phyloP scores from a whole-genome alignment of 352 stramenopile species.

The Globisporangium paddicum region DNA sequence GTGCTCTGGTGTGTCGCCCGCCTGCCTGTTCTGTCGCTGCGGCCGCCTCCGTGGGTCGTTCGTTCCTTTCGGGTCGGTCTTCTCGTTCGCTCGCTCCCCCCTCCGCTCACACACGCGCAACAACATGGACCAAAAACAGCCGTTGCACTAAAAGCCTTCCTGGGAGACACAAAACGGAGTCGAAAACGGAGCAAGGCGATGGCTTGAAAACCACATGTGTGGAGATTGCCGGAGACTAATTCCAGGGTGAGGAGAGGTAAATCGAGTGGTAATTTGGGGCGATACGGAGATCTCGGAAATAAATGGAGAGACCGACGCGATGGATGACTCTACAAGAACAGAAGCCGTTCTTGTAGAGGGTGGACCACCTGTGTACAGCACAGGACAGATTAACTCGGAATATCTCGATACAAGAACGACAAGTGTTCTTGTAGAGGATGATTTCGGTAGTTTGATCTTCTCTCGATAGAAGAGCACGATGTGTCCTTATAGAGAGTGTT shows the following conservation, averaged over 20 bases:
- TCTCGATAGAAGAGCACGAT: neutral
- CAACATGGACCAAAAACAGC: neutral
- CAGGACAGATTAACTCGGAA: neutral
- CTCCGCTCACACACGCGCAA: constrained; percentile 3
- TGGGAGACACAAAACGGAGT: neutral
- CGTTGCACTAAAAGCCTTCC: neutral
- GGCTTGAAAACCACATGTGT: no score
- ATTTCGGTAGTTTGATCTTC: no score
- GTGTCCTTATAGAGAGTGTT: neutral
- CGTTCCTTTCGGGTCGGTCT: constrained; percentile 7
- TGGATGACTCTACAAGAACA: no score
- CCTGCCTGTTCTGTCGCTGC: neutral
- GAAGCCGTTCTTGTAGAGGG: neutral
- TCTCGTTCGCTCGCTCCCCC: constrained; percentile 10
- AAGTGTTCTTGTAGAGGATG: neutral
- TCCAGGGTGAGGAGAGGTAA: neutral
- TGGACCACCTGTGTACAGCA: neutral
- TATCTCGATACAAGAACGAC: neutral
- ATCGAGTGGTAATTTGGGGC: neutral
- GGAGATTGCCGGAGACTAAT: no score
- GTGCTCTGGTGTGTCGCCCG: no score
- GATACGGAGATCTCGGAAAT: neutral
- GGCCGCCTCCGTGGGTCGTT: constrained; percentile 3
- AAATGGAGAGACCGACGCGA: constrained; percentile 6
- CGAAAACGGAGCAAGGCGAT: no score